phyloP scores from a whole-genome alignment of 208 protist species.

The Trypanosoma lewisi region DNA sequence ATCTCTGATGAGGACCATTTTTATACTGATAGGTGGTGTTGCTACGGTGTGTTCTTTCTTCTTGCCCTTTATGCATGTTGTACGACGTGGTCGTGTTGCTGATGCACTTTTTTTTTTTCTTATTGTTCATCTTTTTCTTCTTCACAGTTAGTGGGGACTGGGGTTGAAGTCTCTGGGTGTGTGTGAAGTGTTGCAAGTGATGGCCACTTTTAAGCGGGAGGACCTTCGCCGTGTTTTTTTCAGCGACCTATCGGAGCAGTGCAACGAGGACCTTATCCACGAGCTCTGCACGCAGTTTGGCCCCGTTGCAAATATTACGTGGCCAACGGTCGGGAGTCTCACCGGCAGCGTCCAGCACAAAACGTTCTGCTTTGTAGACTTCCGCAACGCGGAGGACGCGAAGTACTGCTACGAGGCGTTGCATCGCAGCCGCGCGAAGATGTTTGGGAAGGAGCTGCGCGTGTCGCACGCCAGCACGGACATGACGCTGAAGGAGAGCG shows the following conservation, averaged over 20 bases:
- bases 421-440: constrained; percentile 49
- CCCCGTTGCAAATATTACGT: constrained; percentile 63
- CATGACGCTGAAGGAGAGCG: constrained; percentile 27
- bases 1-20: too few species aligned
- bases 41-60: too few species aligned
- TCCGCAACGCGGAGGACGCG: constrained; percentile 70
- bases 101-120: not conserved
- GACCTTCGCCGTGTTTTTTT: constrained; percentile 76
- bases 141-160: not conserved
- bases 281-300: constrained; percentile 86
- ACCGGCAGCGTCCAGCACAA: constrained; percentile 52
- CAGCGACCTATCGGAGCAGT: constrained; percentile 73
- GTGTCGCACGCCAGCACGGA: constrained; percentile 69
- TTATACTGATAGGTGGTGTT: too few species aligned
- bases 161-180: not conserved
- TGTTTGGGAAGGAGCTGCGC: constrained; percentile 71
- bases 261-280: constrained; percentile 73
- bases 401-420: constrained; percentile 89
- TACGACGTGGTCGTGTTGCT: not conserved
- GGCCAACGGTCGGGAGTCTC: constrained; percentile 42
- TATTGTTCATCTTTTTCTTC: not conserved
- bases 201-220: constrained; percentile 77
- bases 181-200: constrained; percentile 4
- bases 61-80: not conserved
- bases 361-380: constrained; percentile 79